phyloP scores from a whole-genome alignment of 495 filamentous ascomycete genomes.

The Sporormia fimetaria region DNA sequence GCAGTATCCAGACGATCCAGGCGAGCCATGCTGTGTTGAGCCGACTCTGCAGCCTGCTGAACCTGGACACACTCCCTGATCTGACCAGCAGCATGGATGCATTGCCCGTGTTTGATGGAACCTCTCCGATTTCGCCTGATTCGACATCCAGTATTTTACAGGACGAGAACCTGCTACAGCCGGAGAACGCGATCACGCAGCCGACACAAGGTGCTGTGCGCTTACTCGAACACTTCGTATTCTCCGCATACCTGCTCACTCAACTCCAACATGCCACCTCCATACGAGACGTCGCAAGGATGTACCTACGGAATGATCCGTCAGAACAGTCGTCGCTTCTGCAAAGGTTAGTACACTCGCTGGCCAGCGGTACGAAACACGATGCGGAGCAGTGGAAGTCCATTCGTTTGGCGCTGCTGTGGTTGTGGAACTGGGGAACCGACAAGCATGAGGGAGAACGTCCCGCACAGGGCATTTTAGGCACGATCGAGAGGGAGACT shows the following conservation, averaged over 20 bases:
- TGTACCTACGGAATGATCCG: slow-evolving; percentile 46
- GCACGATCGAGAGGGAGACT: slow-evolving; percentile 48
- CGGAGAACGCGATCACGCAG: slow-evolving; percentile 55
- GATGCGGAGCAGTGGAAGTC: slow-evolving; percentile 58
- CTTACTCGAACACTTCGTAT: slow-evolving; percentile 55
- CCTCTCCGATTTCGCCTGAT: slow-evolving; percentile 33
- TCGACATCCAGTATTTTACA: slow-evolving; percentile 39
- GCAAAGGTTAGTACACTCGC: slow-evolving; percentile 46
- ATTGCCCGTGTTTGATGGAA: slow-evolving; percentile 22
- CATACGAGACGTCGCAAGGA: slow-evolving; percentile 47
- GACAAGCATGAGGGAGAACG: slow-evolving; percentile 31
- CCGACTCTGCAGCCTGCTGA: slow-evolving; percentile 49
- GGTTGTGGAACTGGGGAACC: slow-evolving; percentile 70
- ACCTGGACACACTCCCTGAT: slow-evolving; percentile 43
- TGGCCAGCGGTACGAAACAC: slow-evolving; percentile 39
- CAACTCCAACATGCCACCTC: slow-evolving; percentile 49
- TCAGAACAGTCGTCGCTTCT: slow-evolving; percentile 57
- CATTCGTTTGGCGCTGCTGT: slow-evolving; percentile 57
- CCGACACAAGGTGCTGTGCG: slow-evolving; percentile 49
- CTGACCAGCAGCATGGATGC: slow-evolving; percentile 27
- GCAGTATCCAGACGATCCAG: slow-evolving; percentile 46
- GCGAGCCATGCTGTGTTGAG: slow-evolving; percentile 51
- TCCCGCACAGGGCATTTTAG: slow-evolving; percentile 53
- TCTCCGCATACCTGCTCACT: slow-evolving; percentile 55
- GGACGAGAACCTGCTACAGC: slow-evolving; percentile 46